phyloP scores from a whole-genome alignment of 805 yeast genomes.

The Lachancea lanzarotensis region DNA sequence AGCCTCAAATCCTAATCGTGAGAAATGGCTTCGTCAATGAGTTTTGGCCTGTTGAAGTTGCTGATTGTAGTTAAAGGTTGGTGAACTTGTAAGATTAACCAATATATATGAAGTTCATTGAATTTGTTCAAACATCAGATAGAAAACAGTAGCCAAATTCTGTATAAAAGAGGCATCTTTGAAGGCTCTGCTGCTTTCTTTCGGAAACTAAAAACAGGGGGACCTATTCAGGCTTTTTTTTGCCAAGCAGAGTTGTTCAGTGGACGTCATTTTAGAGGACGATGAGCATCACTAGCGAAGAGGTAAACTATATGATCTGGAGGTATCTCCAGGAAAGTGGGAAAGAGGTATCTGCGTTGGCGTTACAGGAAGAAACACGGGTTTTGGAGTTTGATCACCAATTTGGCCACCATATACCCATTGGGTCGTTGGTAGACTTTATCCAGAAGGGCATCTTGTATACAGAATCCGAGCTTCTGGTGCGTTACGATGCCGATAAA shows the following conservation, averaged over 20 bases:
- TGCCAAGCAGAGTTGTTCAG: neutral
- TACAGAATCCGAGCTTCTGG: conserved; percentile 59
- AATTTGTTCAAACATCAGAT: too few species aligned
- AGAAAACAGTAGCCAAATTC: too few species aligned
- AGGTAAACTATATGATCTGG: conserved; percentile 88
- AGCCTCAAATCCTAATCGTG: neutral
- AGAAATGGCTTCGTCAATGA: neutral
- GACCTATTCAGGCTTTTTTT: neutral
- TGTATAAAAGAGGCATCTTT: too few species aligned
- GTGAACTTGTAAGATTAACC: too few species aligned
- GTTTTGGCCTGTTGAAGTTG: too few species aligned
- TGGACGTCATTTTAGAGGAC: too few species aligned
- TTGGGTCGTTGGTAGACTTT: conserved; percentile 73
- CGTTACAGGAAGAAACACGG: conserved; percentile 67
- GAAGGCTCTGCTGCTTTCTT: too few species aligned
- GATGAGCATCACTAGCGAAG: conserved; percentile 79
- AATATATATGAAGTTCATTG: too few species aligned
- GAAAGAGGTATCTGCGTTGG: conserved; percentile 66
- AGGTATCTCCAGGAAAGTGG: conserved; percentile 86
- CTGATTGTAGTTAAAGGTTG: too few species aligned
- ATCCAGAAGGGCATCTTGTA: conserved; percentile 83
- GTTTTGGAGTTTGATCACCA: conserved; percentile 51
- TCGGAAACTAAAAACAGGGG: neutral
- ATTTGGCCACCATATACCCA: conserved; percentile 49
- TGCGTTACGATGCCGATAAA: conserved; percentile 29